Conservation (phyloP, 768 basidiomycete species). For the Lentinula boryana region DNA sequence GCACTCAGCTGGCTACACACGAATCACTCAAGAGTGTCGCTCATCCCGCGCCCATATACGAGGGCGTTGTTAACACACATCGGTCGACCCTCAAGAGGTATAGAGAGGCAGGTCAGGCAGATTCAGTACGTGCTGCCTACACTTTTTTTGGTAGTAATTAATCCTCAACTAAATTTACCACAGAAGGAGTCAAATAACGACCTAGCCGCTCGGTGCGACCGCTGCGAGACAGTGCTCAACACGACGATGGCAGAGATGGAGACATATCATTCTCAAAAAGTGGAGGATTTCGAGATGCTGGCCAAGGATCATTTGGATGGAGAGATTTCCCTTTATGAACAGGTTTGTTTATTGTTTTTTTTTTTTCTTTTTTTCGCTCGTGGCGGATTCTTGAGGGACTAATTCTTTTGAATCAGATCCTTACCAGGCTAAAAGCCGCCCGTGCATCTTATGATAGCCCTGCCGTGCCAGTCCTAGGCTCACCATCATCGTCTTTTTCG, state of each 20-base stretch:
- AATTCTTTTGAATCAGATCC: slow-evolving; percentile 33
- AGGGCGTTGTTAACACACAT: slow-evolving; percentile 75
- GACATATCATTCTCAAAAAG: slow-evolving; percentile 68
- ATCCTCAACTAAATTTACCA: not conserved
- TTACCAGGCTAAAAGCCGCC: slow-evolving; percentile 53
- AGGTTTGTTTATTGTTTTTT: slow-evolving; percentile 29
- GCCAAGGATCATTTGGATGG: slow-evolving; percentile 69
- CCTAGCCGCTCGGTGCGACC: slow-evolving; percentile 63
- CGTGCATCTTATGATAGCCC: slow-evolving; percentile 39
- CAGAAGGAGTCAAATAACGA: slow-evolving; percentile 52
- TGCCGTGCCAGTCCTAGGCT: slow-evolving; percentile 19
- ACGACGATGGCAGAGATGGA: slow-evolving; percentile 88
- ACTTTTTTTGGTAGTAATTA: not conserved
- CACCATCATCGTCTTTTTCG: not conserved
- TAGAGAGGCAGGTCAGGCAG: slow-evolving; percentile 36
- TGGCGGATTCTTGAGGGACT: not conserved
- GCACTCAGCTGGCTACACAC: slow-evolving; percentile 67
- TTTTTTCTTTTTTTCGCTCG: not conserved
- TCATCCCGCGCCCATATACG: slow-evolving; percentile 68
- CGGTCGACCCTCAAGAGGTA: slow-evolving; percentile 63
- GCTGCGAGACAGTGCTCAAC: slow-evolving; percentile 82
- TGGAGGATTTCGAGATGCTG: slow-evolving; percentile 57
- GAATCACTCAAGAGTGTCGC: slow-evolving; percentile 72
- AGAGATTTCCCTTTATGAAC: slow-evolving; percentile 72
- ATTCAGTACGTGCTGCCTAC: slow-evolving; percentile 23